phyloP scores from a whole-genome alignment of 2,329 filamentous ascomycete species.

The Chrysosporium queenslandicum region DNA sequence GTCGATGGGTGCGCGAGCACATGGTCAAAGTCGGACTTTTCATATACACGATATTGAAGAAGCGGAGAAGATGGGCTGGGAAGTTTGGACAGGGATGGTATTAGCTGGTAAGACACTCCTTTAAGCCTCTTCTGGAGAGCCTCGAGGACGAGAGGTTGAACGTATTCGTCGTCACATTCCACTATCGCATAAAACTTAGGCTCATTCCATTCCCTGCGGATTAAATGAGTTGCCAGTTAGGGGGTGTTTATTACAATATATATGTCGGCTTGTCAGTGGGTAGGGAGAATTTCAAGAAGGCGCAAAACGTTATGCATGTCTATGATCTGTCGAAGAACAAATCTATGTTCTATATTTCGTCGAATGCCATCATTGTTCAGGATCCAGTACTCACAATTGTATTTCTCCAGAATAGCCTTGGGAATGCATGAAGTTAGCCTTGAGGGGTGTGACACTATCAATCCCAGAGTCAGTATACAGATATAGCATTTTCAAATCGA shows the following conservation, averaged over 20 bases:
- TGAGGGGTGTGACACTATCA: slow-evolving; percentile 71
- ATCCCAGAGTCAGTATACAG: background rate
- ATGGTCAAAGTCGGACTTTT: slow-evolving; percentile 74
- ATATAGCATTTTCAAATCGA: too few relatives aligned
- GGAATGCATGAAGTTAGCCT: slow-evolving; percentile 83
- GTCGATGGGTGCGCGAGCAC: slow-evolving; percentile 52
- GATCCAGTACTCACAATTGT: slow-evolving; percentile 60
- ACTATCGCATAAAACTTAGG: slow-evolving; percentile 57
- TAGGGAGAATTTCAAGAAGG: background rate
- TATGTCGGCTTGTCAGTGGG: background rate
- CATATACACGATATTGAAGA: slow-evolving; percentile 78
- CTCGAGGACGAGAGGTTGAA: slow-evolving; percentile 70
- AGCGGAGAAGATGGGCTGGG: slow-evolving; percentile 41
- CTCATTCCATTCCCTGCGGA: slow-evolving; percentile 12
- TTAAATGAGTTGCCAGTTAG: slow-evolving; percentile 5
- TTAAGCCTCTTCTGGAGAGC: slow-evolving; percentile 59
- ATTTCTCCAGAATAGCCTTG: slow-evolving; percentile 60
- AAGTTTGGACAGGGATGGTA: slow-evolving; percentile 43
- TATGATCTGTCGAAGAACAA: slow-evolving; percentile 15
- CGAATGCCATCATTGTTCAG: slow-evolving; percentile 15
- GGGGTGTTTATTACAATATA: background rate
- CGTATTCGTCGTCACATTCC: slow-evolving; percentile 78
- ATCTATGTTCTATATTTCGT: slow-evolving; percentile 24
- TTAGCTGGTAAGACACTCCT: slow-evolving; percentile 44
- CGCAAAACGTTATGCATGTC: slow-evolving; percentile 6